Evolutionary conservation across 371 early-diverging fungal genomes (phyloP).

Genomic region (Rhizopus microsporus): DNA sequence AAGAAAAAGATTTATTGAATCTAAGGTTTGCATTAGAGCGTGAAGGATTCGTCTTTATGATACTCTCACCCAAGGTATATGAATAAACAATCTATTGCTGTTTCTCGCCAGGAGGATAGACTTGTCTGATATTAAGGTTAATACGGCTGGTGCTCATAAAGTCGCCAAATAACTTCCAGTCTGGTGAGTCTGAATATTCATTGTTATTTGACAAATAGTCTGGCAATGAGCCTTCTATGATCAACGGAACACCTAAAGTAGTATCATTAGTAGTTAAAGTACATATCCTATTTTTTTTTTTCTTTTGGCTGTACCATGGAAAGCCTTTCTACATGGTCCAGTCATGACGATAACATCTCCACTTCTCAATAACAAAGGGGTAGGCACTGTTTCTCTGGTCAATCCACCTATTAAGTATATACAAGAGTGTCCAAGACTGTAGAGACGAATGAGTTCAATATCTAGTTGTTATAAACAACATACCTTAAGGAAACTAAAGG

Average conservation of each 20-base stretch:
- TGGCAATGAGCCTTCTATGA: conserved; percentile 33
- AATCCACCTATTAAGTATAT: conserved; percentile 80
- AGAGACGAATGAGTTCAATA: not conserved
- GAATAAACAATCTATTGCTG: conserved; percentile 1
- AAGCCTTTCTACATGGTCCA: conserved; percentile 68
- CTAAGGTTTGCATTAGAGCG: conserved; percentile 42
- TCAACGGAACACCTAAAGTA: conserved; percentile 28
- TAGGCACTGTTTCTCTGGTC: conserved; percentile 66
- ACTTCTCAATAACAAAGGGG: conserved; percentile 69
- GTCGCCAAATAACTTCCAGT: conserved; percentile 62
- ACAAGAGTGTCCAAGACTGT: conserved; percentile 75
- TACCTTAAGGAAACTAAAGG: conserved; percentile 70
- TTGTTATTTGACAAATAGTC: conserved; percentile 24
- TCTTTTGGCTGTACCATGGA: conserved; percentile 61
- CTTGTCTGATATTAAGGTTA: conserved; percentile 52
- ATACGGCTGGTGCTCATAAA: conserved; percentile 65
- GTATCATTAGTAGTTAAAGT: not conserved
- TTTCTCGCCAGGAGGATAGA: conserved; percentile 17
- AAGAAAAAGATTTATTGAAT: conserved; percentile 25
- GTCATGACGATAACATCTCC: conserved; percentile 89
- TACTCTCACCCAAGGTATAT: conserved; percentile 27
- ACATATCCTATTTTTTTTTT: not conserved
- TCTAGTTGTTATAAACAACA: not conserved
- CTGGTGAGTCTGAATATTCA: conserved; percentile 23
- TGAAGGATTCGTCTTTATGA: conserved; percentile 49